Percentiles rank a stretch among this genome's conserved stretches.
Conservation (phyloP, 208 protist species). For the Tritrichomonas musculus region DNA sequence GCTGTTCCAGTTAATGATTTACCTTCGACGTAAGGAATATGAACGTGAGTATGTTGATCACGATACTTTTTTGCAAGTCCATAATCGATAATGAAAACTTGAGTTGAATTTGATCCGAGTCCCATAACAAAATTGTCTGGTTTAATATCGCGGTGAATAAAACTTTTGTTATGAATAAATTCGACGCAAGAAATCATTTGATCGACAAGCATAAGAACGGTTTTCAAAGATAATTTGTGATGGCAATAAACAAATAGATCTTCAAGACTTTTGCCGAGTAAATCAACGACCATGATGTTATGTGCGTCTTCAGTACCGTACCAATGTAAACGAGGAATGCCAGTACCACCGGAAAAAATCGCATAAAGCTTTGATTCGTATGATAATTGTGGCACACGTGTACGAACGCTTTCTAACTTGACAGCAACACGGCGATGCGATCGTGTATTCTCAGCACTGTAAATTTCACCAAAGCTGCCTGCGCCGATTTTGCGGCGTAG, state of each 20-base stretch:
- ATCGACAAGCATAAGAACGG: too few relatives aligned
- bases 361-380: slow-evolving; percentile 91
- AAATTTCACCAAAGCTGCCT: slow-evolving; percentile 75
- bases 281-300: slow-evolving; percentile 97
- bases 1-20: slow-evolving; percentile 98
- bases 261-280: slow-evolving; percentile 91
- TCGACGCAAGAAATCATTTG: slow-evolving; percentile 71
- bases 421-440: slow-evolving; percentile 32
- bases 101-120: slow-evolving; percentile 55
- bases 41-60: slow-evolving; percentile 88
- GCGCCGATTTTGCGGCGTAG: slow-evolving; percentile 87
- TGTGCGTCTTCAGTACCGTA: slow-evolving; percentile 86
- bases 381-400: slow-evolving; percentile 83
- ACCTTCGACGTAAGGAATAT: slow-evolving; percentile 97
- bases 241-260: slow-evolving; percentile 85
- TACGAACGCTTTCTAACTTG: slow-evolving; percentile 55
- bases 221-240: slow-evolving; percentile 76
- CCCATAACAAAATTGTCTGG: slow-evolving; percentile 99
- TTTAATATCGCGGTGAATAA: too few relatives aligned
- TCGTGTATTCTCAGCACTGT: slow-evolving; percentile 36
- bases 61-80: slow-evolving; percentile 95
- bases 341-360: slow-evolving; percentile 69
- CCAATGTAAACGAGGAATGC: slow-evolving; percentile 86
- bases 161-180: slow-evolving; percentile 88
- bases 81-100: slow-evolving; percentile 47